These are phyloP conservation scores for Selaginella tamariscina DNA, from an alignment of 75 land plant genomes.

Conservation along the genomic window DNA sequence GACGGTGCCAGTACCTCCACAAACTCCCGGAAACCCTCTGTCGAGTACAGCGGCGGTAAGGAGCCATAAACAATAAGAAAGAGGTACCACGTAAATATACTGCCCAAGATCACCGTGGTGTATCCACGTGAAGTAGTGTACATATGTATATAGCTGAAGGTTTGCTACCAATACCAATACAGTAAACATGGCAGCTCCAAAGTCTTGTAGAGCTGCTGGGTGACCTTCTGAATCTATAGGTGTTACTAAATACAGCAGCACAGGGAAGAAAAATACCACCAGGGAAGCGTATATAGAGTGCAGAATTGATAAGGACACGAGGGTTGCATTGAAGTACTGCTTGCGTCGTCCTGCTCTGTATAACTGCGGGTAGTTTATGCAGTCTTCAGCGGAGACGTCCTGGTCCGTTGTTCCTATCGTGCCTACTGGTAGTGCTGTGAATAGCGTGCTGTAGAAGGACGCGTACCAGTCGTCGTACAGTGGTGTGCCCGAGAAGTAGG, in stretches of 20 bases:
- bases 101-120: constrained; percentile 1
- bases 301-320: background rate
- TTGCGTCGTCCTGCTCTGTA: background rate
- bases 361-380: constrained; percentile 6
- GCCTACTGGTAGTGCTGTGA: constrained; percentile 34
- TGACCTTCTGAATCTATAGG: background rate
- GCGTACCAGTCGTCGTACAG: constrained; percentile 40
- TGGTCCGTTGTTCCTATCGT: constrained; percentile 32
- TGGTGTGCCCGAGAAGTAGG: constrained; percentile 36
- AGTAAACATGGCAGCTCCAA: constrained; percentile 8
- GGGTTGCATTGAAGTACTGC: background rate
- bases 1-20: constrained; percentile 12
- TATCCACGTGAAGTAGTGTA: background rate
- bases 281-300: constrained; percentile 1
- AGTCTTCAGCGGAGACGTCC: constrained; percentile 20
- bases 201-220: constrained; percentile 7
- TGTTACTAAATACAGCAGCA: background rate
- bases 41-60: background rate
- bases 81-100: background rate
- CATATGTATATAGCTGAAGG: constrained; percentile 1
- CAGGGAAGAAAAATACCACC: background rate
- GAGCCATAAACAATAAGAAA: constrained; percentile 4
- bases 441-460: constrained; percentile 39
- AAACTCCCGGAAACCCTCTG: background rate
- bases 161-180: constrained; percentile 1